Evolutionary conservation across 495 filamentous ascomycete species (phyloP).

Genomic region (Podospora didyma): DNA sequence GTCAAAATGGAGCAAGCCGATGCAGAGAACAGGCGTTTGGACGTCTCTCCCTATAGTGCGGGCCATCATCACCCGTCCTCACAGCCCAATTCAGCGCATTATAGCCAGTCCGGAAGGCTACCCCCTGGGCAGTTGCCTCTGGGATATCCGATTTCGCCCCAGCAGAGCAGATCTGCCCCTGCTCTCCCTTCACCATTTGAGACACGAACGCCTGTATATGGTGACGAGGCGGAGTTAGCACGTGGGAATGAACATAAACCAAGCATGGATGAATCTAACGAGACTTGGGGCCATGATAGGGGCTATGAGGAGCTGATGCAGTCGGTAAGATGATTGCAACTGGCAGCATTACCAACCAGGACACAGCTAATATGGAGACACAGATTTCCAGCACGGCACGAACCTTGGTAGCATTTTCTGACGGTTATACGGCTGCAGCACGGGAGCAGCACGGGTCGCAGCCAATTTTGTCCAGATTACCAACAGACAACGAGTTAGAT

Average conservation of each 20-base stretch:
- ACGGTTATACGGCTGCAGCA: constrained; percentile 43
- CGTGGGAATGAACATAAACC: constrained; percentile 36
- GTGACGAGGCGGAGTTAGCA: constrained; percentile 35
- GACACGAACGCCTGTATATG: constrained; percentile 32
- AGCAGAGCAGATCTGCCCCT: constrained; percentile 29
- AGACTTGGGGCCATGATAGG: constrained; percentile 39
- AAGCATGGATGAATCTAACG: constrained; percentile 37
- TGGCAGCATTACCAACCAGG: not conserved
- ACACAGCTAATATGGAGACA: constrained; percentile 20
- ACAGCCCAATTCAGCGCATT: constrained; percentile 27
- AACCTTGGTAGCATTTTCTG: constrained; percentile 43
- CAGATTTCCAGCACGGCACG: constrained; percentile 42
- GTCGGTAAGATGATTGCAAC: constrained; percentile 27
- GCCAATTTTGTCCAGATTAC: constrained; percentile 43
- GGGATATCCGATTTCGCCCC: constrained; percentile 38
- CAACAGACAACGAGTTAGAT: constrained; percentile 41
- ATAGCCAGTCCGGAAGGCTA: constrained; percentile 36
- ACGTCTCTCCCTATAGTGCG: constrained; percentile 20
- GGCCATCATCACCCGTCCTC: constrained; percentile 16
- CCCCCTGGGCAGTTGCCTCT: constrained; percentile 38
- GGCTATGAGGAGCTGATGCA: constrained; percentile 39
- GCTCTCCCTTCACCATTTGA: constrained; percentile 39
- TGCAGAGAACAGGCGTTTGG: constrained; percentile 23
- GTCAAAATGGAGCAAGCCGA: constrained; percentile 27
- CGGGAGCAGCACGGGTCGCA: constrained; percentile 45